These are phyloP conservation scores for Hibiscus tridactylites DNA, from an alignment of 345 rosid species.

Conservation along the genomic window DNA sequence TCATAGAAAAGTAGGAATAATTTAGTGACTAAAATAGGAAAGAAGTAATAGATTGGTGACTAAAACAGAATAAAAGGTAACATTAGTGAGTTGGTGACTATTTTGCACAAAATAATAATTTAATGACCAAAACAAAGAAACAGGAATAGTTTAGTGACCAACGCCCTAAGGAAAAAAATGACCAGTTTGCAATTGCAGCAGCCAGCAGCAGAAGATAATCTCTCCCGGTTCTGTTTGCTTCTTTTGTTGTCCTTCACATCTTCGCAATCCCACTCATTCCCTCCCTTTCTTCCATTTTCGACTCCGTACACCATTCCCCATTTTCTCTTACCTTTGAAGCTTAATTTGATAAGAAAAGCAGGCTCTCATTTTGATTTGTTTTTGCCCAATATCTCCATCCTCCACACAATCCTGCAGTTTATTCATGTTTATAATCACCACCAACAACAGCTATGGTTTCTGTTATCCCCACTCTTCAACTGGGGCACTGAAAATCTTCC, in stretches of 20 bases:
- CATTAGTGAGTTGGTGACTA: too few relatives aligned
- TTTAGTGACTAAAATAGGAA: too few relatives aligned
- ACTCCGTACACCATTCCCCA: background rate
- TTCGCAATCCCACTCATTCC: background rate
- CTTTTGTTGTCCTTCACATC: background rate
- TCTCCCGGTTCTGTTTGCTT: background rate
- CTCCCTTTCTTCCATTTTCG: background rate
- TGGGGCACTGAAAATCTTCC: constrained; percentile 12
- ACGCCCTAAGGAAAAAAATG: background rate
- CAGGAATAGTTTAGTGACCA: too few relatives aligned
- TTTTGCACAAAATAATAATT: too few relatives aligned
- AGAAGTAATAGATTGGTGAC: too few relatives aligned
- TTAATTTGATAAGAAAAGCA: background rate
- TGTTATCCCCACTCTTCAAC: constrained; percentile 9
- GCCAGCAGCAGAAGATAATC: background rate
- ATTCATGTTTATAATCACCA: constrained; percentile 22
- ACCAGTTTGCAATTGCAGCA: background rate
- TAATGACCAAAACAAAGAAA: background rate
- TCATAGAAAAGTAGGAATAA: too few relatives aligned
- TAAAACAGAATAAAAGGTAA: too few relatives aligned
- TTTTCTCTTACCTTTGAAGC: background rate
- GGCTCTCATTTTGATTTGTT: too few relatives aligned
- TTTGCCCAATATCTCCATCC: too few relatives aligned
- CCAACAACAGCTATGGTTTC: constrained; percentile 17
- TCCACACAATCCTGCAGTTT: background rate